A percentile compares a stretch with the other conserved stretches of the same genome.
Evolutionary conservation across 768 basidiomycete genomes (phyloP).

Genomic region (Sistotremastrum suecicum): DNA sequence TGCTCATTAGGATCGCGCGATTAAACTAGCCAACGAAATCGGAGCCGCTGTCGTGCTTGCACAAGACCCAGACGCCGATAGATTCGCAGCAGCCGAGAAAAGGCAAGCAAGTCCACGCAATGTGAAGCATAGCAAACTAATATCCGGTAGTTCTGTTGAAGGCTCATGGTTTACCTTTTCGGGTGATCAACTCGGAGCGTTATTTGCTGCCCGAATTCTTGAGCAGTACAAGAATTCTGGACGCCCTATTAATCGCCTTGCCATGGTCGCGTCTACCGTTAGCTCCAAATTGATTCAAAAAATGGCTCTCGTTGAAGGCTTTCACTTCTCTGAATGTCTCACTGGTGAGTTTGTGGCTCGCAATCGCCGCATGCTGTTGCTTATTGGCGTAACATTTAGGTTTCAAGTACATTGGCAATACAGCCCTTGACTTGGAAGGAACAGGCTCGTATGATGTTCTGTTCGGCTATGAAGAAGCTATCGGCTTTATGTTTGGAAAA

Average conservation of each 20-base stretch:
- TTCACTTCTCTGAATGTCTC: slow-evolving; percentile 73
- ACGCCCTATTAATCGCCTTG: slow-evolving; percentile 41
- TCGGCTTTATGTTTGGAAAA: slow-evolving; percentile 79
- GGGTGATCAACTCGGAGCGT: slow-evolving; percentile 67
- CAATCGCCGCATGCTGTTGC: slow-evolving; percentile 7
- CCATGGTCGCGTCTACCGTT: slow-evolving; percentile 81
- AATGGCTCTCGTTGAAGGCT: slow-evolving; percentile 64
- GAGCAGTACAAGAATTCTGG: slow-evolving; percentile 28
- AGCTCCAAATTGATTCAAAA: slow-evolving; percentile 81
- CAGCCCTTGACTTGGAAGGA: slow-evolving; percentile 46
- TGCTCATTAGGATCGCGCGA: slow-evolving; percentile 49
- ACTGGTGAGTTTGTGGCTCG: slow-evolving; percentile 37
- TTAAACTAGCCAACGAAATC: slow-evolving; percentile 40
- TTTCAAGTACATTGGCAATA: slow-evolving; percentile 87
- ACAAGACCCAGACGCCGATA: slow-evolving; percentile 82
- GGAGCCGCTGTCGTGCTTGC: slow-evolving; percentile 59
- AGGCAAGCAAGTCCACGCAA: slow-evolving; percentile 22
- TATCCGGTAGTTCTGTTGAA: slow-evolving; percentile 26
- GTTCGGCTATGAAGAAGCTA: slow-evolving; percentile 87
- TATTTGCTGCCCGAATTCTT: slow-evolving; percentile 31
- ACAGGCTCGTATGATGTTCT: slow-evolving; percentile 52
- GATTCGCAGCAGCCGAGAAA: slow-evolving; percentile 67
- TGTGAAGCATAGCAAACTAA: background rate
- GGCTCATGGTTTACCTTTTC: slow-evolving; percentile 55
- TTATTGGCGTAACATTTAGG: slow-evolving; percentile 27